These are phyloP conservation scores for Endothia cerciana DNA, from an alignment of 2,329 filamentous ascomycete species.

Conservation along the genomic window DNA sequence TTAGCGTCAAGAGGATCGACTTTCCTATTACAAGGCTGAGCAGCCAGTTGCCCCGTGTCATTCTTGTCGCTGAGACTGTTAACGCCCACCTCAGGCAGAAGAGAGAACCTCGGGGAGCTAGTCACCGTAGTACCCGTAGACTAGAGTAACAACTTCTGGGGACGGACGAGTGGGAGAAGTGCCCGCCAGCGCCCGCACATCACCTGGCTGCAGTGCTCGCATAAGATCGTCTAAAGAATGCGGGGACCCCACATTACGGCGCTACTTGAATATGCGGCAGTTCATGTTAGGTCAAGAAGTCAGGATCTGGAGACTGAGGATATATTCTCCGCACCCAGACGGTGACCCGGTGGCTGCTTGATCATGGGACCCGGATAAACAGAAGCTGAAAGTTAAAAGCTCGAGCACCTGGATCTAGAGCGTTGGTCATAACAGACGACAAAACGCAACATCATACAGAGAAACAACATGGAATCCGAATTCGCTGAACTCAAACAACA, in stretches of 20 bases:
- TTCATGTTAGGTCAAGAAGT: not conserved
- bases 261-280: slow-evolving; percentile 5
- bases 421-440: not conserved
- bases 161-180: too few relatives aligned
- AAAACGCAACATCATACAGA: too few relatives aligned
- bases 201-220: too few relatives aligned
- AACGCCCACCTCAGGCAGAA: not conserved
- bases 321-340: slow-evolving; percentile 7
- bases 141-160: not conserved
- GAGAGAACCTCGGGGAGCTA: not conserved
- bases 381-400: too few relatives aligned
- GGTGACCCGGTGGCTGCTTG: not conserved
- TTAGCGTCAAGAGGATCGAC: not conserved
- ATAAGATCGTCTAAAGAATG: slow-evolving; percentile 4
- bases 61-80: not conserved
- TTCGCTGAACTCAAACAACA: slow-evolving; percentile 43
- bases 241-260: slow-evolving; percentile 12
- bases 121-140: not conserved
- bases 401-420: not conserved
- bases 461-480: slow-evolving; percentile 39
- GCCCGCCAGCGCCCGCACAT: too few relatives aligned
- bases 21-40: not conserved
- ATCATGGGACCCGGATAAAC: too few relatives aligned
- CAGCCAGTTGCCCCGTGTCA: not conserved
- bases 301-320: not conserved